Evolutionary conservation across 305 asterid species (phyloP).

Genomic region (Fraxinus angustifolia): DNA sequence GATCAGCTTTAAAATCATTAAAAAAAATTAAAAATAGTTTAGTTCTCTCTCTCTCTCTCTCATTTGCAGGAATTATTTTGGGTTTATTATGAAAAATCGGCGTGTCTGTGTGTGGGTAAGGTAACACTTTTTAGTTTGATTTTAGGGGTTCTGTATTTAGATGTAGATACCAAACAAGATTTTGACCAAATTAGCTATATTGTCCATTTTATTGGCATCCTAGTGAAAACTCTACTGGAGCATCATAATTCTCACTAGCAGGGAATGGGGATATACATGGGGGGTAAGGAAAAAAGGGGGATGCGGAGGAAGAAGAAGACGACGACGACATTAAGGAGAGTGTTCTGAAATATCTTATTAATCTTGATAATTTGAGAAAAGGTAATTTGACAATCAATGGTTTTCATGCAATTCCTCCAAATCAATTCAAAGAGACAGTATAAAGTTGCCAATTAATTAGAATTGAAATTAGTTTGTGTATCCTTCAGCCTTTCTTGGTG

Average conservation of each 20-base stretch:
- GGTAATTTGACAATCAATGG: neutral
- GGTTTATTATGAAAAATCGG: constrained; percentile 16
- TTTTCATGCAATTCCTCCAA: neutral
- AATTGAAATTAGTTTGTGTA: too few relatives aligned
- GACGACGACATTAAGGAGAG: neutral
- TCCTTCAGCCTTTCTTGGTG: too few relatives aligned
- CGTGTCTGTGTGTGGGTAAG: neutral
- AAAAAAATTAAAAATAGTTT: neutral
- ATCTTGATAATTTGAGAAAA: neutral
- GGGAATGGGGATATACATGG: neutral
- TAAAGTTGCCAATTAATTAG: neutral
- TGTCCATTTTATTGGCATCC: neutral
- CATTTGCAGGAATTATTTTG: neutral
- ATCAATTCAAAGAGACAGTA: neutral
- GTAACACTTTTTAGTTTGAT: neutral
- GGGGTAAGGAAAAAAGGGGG: neutral
- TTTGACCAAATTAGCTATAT: neutral
- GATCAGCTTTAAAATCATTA: constrained; percentile 8
- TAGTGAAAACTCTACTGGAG: neutral
- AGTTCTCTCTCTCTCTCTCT: neutral
- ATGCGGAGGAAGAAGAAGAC: neutral
- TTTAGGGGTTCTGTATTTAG: neutral
- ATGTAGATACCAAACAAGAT: neutral
- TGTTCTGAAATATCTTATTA: neutral
- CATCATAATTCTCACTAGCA: neutral